These are phyloP conservation scores for Hypomontagnella submonticulosa DNA, from an alignment of 495 filamentous ascomycete genomes.

Conservation along the genomic window DNA sequence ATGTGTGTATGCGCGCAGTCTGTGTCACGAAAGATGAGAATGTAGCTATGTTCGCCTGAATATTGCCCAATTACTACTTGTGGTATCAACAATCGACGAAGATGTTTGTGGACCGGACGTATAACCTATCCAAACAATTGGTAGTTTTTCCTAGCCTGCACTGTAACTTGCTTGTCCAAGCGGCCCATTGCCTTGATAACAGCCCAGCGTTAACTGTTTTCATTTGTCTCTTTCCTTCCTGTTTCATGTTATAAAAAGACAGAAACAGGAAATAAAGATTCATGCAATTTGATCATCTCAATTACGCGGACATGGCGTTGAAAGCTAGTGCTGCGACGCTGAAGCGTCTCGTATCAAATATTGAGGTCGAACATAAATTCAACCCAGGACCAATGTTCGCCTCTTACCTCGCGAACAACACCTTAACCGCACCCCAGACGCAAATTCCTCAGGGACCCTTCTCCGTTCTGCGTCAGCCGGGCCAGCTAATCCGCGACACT, in stretches of 20 bases:
- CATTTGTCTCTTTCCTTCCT: no score
- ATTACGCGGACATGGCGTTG: slow-evolving; percentile 1
- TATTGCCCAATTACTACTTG: no score
- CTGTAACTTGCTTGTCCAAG: no score
- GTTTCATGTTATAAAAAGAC: no score
- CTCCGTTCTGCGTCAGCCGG: neutral
- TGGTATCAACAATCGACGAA: no score
- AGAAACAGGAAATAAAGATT: neutral
- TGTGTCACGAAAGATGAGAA: neutral
- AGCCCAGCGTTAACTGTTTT: no score
- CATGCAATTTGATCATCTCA: neutral
- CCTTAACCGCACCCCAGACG: neutral
- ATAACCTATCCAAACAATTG: no score
- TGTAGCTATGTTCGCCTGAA: neutral
- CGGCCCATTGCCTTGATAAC: no score
- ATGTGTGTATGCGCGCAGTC: neutral
- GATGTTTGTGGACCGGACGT: no score
- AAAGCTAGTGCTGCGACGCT: slow-evolving; percentile 17
- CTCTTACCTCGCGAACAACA: slow-evolving; percentile 10
- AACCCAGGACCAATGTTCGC: slow-evolving; percentile 29
- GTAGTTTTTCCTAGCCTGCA: no score
- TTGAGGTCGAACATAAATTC: slow-evolving; percentile 41
- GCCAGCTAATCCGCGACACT: slow-evolving; percentile 28
- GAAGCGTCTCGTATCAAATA: slow-evolving; percentile 29
- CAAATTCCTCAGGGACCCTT: slow-evolving; percentile 2